Conservation (phyloP, 495 filamentous ascomycete species). For the Podospora australis region DNA sequence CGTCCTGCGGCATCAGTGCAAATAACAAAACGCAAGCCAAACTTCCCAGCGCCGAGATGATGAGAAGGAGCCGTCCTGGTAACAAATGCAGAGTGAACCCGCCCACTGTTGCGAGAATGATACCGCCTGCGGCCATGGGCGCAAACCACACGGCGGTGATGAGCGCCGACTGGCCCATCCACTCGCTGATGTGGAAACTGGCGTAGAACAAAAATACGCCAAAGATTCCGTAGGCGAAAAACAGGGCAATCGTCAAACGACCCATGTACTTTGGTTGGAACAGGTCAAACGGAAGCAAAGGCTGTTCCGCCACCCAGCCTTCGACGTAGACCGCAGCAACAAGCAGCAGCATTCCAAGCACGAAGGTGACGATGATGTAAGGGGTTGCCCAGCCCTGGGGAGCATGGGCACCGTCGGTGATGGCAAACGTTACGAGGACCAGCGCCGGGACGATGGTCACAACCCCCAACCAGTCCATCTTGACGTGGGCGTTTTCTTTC, state of each 20-base stretch:
- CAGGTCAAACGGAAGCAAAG: constrained; percentile 67
- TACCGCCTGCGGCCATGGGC: constrained; percentile 70
- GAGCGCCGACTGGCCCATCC: constrained; percentile 60
- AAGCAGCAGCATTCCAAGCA: constrained; percentile 53
- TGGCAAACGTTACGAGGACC: constrained; percentile 68
- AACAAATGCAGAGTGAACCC: constrained; percentile 73
- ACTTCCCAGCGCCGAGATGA: constrained; percentile 61
- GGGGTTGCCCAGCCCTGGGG: constrained; percentile 65
- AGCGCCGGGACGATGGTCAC: constrained; percentile 58
- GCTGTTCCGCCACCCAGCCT: constrained; percentile 64
- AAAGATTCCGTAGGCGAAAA: constrained; percentile 70
- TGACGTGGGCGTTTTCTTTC: constrained; percentile 28
- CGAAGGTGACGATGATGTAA: constrained; percentile 59
- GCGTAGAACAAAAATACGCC: constrained; percentile 74
- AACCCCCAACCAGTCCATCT: constrained; percentile 55
- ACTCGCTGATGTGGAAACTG: constrained; percentile 67
- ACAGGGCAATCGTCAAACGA: constrained; percentile 57
- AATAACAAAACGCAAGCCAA: constrained; percentile 62
- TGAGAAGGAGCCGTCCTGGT: constrained; percentile 62
- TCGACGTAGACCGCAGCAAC: constrained; percentile 62
- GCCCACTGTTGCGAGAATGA: constrained; percentile 62
- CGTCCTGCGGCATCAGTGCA: constrained; percentile 57
- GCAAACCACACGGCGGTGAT: constrained; percentile 72
- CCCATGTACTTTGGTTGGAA: constrained; percentile 70
- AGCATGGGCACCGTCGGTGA: constrained; percentile 68